These are phyloP conservation scores for Carex pumila DNA, from an alignment of 176 grass and related monocot species.

Conservation along the genomic window DNA sequence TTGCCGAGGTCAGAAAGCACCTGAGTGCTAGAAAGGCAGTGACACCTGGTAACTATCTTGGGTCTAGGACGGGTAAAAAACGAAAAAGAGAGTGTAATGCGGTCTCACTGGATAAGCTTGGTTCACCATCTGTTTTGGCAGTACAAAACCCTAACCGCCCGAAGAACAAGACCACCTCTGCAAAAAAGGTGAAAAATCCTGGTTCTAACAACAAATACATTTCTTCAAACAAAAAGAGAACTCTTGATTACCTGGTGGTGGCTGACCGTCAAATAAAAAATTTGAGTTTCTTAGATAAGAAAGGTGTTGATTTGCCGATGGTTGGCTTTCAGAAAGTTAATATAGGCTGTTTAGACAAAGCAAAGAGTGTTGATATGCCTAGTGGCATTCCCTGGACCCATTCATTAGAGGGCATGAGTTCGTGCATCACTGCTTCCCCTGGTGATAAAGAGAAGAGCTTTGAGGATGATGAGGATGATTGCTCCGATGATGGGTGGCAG, in stretches of 20 bases:
- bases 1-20: slow-evolving; percentile 79
- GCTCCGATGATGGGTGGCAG: slow-evolving; percentile 59
- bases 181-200: slow-evolving; percentile 4
- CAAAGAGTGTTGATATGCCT: background rate
- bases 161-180: slow-evolving; percentile 12
- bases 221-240: slow-evolving; percentile 9
- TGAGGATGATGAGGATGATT: slow-evolving; percentile 53
- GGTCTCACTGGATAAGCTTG: slow-evolving; percentile 63
- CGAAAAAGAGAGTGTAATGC: slow-evolving; percentile 57
- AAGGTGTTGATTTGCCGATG: slow-evolving; percentile 3
- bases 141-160: slow-evolving; percentile 38
- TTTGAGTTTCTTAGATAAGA: background rate
- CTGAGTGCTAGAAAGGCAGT: slow-evolving; percentile 48
- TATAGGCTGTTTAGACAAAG: slow-evolving; percentile 1
- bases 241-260: background rate
- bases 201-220: background rate
- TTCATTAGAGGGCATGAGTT: slow-evolving; percentile 75
- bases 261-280: background rate
- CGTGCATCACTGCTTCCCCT: slow-evolving; percentile 70
- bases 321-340: background rate
- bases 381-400: slow-evolving; percentile 13
- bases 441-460: slow-evolving; percentile 46
- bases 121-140: slow-evolving; percentile 43
- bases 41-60: slow-evolving; percentile 60
- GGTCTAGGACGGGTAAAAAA: slow-evolving; percentile 54